Conservation (phyloP, 139 green algal species). For the Zygnema cylindricum region DNA sequence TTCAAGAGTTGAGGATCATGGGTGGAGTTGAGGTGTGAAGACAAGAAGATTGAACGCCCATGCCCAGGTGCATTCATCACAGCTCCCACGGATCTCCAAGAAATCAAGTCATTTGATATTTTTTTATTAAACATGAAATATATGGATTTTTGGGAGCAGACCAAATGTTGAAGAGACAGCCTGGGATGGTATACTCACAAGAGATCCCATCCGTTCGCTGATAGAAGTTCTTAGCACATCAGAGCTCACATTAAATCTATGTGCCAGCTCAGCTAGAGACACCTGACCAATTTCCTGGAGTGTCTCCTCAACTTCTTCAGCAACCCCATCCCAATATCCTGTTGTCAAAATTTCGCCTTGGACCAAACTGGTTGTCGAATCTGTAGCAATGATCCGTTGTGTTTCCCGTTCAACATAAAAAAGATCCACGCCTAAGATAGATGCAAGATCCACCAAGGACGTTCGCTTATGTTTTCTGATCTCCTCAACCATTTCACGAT, state of each 20-base stretch:
- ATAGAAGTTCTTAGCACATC: conserved; percentile 80
- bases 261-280: conserved; percentile 79
- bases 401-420: conserved; percentile 57
- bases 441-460: conserved; percentile 60
- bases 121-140: no score
- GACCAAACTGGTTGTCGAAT: conserved; percentile 38
- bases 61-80: no score
- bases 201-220: conserved; percentile 62
- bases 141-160: no score
- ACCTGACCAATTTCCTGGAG: conserved; percentile 77
- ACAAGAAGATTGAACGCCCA: no score
- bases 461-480: conserved; percentile 48
- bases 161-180: no score
- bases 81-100: no score
- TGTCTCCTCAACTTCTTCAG: conserved; percentile 81
- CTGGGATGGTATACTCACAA: conserved; percentile 40
- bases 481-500: conserved; percentile 56
- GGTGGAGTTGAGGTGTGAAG: no score
- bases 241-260: conserved; percentile 75
- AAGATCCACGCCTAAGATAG: conserved; percentile 55
- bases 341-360: conserved; percentile 87
- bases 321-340: conserved; percentile 83
- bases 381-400: conserved; percentile 17
- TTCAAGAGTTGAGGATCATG: no score
- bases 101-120: no score